Base-by-base conservation (phyloP, 2,329 filamentous ascomycete genomes). In the Fusarium dimerum region DNA sequence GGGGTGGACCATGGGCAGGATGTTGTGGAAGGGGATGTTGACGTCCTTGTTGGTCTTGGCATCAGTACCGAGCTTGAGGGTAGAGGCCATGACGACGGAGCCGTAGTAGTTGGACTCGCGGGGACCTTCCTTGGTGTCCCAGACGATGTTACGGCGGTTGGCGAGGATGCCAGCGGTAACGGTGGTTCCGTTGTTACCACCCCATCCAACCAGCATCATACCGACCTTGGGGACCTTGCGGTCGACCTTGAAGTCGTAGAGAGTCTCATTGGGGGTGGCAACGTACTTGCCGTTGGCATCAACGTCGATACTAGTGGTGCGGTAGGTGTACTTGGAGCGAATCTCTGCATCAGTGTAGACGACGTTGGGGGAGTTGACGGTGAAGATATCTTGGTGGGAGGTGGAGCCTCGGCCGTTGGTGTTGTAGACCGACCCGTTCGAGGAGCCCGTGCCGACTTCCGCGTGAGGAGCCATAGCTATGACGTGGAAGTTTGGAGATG, bases 181-280 rank as follows among this genome's bases (percentile, higher is more conserved):
- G 52, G 94, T 99, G 62, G 91, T 91, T 62, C 94, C 94, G 72
- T 99, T 99, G 85, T 99, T 99, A 69, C 94, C 94, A 75, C 94
- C 94, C 86, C 89, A 93, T 60, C 94, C 94, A 63, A 99, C 93
- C 62, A 99, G 83, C 94, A 99, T 97, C 79, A 97, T 84, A 70
- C 94, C 94, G 63, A 91, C 84, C 82, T 93, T 96, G 75, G 92
- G 91, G 54, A 97, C 84, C 75, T 89, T 90, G 73, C 93, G 91
- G 72, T 96, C 89, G 68, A 94, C 90, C 83, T 96, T 96, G 88
- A 99, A 97, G 80, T 97, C 88, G 74, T 97, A 99, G 64, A 87
- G 78, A 58, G 89, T 94, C 77, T 96, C 89, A 75, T 89, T 89
- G 67, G 94, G 94, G 56, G 84, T 87, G 55, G 92, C 94, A 54